phyloP scores from a whole-genome alignment of 73 alveolate genomes.

The Tetrahymena borealis region DNA sequence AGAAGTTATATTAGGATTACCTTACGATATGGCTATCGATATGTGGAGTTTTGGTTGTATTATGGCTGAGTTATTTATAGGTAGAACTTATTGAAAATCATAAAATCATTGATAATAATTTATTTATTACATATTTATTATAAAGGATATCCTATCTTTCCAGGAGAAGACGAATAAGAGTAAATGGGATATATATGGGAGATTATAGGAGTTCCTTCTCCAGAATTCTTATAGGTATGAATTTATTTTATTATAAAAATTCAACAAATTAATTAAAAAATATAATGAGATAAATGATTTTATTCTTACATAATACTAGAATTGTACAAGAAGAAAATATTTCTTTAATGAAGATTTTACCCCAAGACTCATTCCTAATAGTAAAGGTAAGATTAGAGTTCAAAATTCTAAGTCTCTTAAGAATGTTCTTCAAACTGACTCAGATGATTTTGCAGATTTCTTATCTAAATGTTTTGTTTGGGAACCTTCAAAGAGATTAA shows the following conservation, averaged over 20 bases:
- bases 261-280: background rate
- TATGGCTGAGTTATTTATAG: constrained; percentile 65
- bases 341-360: constrained; percentile 57
- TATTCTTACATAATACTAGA: background rate
- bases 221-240: constrained; percentile 6
- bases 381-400: constrained; percentile 63
- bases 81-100: constrained; percentile 45
- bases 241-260: background rate
- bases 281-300: too few species aligned
- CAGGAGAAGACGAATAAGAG: constrained; percentile 87
- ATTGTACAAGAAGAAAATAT: constrained; percentile 24
- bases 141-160: constrained; percentile 86
- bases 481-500: constrained; percentile 70
- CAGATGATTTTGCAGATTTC: constrained; percentile 32
- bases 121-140: background rate
- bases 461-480: constrained; percentile 64
- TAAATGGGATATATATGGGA: constrained; percentile 80
- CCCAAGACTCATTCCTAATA: constrained; percentile 55
- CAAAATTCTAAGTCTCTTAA: constrained; percentile 57
- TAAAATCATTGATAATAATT: background rate
- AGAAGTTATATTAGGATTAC: constrained; percentile 67
- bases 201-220: constrained; percentile 67
- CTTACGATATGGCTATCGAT: constrained; percentile 60
- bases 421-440: constrained; percentile 18
- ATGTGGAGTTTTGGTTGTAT: constrained; percentile 81